Evolutionary conservation across 73 alveolate species (phyloP), one percentile per base, ranked within the genome.

Genomic region (Symbiodinium pilosum): DNA sequence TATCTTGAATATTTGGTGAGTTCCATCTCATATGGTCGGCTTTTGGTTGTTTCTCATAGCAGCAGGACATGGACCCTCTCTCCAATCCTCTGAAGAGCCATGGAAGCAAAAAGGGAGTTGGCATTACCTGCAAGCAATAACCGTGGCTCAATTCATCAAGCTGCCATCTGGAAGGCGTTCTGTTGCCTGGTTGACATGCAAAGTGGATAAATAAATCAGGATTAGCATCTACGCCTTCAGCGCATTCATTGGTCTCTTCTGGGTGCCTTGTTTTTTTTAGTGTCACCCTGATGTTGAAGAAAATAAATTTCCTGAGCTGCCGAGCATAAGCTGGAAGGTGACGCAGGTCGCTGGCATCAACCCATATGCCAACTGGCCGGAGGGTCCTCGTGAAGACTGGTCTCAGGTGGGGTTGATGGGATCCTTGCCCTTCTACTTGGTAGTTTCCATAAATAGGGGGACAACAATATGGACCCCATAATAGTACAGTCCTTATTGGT

Each of bases 291-390:
- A 30, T 5, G 16, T 1, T 0, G 38, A 26, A 64, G 30, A 64
- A 64, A 30, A 38, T 24, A 54, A 30, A 9, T 0, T 2, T 24
- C 20, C 32, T n/a, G 73, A 54, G n/a, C 18, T 54, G 73, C 73
- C 73, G 26, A 24, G 73, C 84, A n/a, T n/a, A n/a, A n/a, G n/a
- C n/a, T n/a, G n/a, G 77, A 32, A 91, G 96, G 96, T 91, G 54
- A 91, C 96, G 12, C 96, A 91, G 75, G 56, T 91, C 26, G 81
- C 73, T 4, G 96, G 96, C 40, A 87, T 91, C 88, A 91, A 91
- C 43, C 96, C 96, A 16, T 91, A 91, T n/a, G 96, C 75, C 88
- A 91, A 91, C 40, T 91, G 96, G 96, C 96, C 96, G 24, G 96
- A 91, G 39, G 96, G 96, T n/a, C 96, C 96, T 41, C 96, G 96